phyloP scores from a whole-genome alignment of 306 rosid genomes.

The Dalbergia cochinchinensis region DNA sequence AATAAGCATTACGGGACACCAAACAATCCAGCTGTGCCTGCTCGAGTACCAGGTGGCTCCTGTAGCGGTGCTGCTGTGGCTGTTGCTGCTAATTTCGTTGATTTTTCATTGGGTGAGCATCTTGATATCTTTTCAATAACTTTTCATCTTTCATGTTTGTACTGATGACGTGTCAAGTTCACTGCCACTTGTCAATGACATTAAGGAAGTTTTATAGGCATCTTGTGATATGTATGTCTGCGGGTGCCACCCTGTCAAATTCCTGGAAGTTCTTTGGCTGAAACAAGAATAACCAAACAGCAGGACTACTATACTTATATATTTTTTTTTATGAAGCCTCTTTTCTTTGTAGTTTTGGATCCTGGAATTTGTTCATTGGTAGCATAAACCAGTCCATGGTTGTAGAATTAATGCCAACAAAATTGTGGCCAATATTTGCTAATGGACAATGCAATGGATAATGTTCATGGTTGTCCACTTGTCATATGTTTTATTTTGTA shows the following conservation, averaged over 20 bases:
- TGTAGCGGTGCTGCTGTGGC: constrained; percentile 97
- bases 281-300: background rate
- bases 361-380: constrained; percentile 1
- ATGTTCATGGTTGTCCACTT: background rate
- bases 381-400: background rate
- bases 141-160: background rate
- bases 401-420: background rate
- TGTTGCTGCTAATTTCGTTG: constrained; percentile 87
- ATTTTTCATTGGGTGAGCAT: constrained; percentile 86
- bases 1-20: constrained; percentile 88
- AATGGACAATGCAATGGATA: background rate
- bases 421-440: background rate
- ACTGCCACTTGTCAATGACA: background rate
- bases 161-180: background rate
- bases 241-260: background rate
- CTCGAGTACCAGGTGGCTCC: constrained; percentile 87
- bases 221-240: background rate
- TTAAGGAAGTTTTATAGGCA: background rate
- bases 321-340: no score
- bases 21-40: constrained; percentile 76
- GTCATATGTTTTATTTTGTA: background rate
- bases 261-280: background rate
- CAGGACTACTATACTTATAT: no score
- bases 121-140: constrained; percentile 17
- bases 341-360: background rate